A percentile compares a stretch with the other conserved stretches of the same genome.
Conservation (phyloP, 495 filamentous ascomycete genomes). For the Hypoxylon fragiforme region DNA sequence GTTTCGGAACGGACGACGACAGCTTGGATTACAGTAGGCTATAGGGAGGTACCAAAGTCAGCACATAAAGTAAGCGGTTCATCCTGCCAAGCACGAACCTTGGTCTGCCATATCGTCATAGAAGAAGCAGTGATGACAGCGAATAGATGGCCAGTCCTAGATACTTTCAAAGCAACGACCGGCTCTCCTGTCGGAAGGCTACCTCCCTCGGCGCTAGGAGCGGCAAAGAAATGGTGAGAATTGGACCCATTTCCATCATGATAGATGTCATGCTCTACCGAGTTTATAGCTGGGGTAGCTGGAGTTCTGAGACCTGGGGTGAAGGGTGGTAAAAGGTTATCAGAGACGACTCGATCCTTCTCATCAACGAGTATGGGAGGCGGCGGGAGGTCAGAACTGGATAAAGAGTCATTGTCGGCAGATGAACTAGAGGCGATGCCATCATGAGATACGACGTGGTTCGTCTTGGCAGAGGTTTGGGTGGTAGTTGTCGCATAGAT, state of each 20-base stretch:
- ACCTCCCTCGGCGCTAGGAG: constrained; percentile 15
- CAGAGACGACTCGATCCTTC: constrained; percentile 25
- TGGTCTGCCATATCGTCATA: constrained; percentile 92
- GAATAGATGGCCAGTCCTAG: constrained; percentile 84
- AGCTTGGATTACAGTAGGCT: constrained; percentile 90
- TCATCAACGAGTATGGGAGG: constrained; percentile 37
- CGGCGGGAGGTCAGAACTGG: constrained; percentile 33
- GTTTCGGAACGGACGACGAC: constrained; percentile 76
- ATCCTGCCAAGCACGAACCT: constrained; percentile 58
- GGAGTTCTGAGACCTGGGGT: constrained; percentile 54
- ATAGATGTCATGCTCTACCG: constrained; percentile 53
- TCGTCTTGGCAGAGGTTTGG: constrained; percentile 54
- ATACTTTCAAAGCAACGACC: constrained; percentile 75
- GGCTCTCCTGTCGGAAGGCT: constrained; percentile 52
- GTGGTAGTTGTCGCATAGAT: constrained; percentile 73
- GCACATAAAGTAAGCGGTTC: constrained; percentile 2
- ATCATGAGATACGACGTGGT: constrained; percentile 47
- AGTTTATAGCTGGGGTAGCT: constrained; percentile 54
- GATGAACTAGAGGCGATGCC: constrained; percentile 32
- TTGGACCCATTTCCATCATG: constrained; percentile 32
- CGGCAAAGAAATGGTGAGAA: constrained; percentile 28
- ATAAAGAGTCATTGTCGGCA: constrained; percentile 42
- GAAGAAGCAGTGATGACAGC: constrained; percentile 81
- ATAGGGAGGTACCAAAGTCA: constrained; percentile 29
- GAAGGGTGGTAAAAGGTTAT: constrained; percentile 32